A percentile compares a stretch with the other conserved stretches of the same genome.
phyloP scores from a whole-genome alignment of 768 basidiomycete genomes.

The Omphalotus guepiniiformis region DNA sequence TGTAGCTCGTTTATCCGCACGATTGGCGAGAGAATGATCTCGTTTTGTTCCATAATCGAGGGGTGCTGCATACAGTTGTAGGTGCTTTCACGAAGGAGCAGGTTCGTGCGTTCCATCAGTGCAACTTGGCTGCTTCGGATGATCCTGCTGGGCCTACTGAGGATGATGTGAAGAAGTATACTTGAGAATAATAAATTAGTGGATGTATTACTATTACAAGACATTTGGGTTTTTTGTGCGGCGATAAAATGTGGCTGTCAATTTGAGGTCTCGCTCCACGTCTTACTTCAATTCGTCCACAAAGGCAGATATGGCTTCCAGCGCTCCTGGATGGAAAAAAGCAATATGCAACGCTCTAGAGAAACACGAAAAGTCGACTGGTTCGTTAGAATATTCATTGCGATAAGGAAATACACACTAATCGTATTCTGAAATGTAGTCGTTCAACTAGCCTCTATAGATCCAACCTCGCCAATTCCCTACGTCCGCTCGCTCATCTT shows the following conservation, averaged over 20 bases:
- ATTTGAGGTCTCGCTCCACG: too few species aligned
- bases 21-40: slow-evolving; percentile 66
- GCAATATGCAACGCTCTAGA: slow-evolving; percentile 39
- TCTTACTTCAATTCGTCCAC: too few species aligned
- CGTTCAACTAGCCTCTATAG: slow-evolving; percentile 57
- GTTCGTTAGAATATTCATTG: slow-evolving; percentile 21
- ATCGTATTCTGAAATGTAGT: slow-evolving; percentile 33
- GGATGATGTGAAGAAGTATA: slow-evolving; percentile 65
- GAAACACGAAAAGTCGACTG: slow-evolving; percentile 33
- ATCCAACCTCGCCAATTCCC: slow-evolving; percentile 36
- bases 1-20: slow-evolving; percentile 50
- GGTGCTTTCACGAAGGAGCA: slow-evolving; percentile 66
- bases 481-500: slow-evolving; percentile 66
- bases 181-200: too few species aligned
- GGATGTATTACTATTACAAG: too few species aligned
- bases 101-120: slow-evolving; percentile 78
- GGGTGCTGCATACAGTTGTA: slow-evolving; percentile 77
- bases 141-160: slow-evolving; percentile 63
- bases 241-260: too few species aligned
- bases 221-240: too few species aligned
- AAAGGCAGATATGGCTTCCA: slow-evolving; percentile 17
- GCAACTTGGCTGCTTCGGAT: slow-evolving; percentile 80
- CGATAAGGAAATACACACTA: background rate
- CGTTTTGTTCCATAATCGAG: slow-evolving; percentile 84
- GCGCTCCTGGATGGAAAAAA: slow-evolving; percentile 42